These are phyloP conservation scores for Thyridium curvatum DNA, from an alignment of 2,329 filamentous ascomycete species.

Conservation along the genomic window DNA sequence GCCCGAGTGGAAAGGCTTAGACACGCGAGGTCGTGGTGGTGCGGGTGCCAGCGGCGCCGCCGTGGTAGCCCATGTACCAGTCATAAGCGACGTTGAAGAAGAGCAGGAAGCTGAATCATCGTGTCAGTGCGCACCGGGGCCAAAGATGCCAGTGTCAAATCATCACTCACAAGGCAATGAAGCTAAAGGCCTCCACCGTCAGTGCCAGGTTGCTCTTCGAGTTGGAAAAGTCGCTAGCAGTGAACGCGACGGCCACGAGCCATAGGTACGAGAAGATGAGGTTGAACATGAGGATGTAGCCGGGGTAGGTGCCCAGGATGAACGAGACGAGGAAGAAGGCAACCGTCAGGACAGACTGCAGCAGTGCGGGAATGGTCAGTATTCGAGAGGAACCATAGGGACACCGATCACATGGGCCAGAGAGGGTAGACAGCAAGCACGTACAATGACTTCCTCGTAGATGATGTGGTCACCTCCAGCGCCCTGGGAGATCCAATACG, in stretches of 20 bases:
- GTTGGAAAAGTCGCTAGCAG: constrained; percentile 19
- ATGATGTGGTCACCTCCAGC: constrained; percentile 16
- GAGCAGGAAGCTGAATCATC: constrained; percentile 19
- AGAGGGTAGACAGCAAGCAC: constrained; percentile 4
- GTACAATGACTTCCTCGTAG: constrained; percentile 24
- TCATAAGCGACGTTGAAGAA: constrained; percentile 24
- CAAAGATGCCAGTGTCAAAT: too few species aligned
- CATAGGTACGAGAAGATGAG: constrained; percentile 27
- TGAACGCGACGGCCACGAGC: constrained; percentile 23
- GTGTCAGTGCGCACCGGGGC: background rate
- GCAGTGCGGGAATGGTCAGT: background rate
- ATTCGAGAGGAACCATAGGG: too few species aligned
- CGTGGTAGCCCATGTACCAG: constrained; percentile 22
- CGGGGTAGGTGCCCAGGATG: constrained; percentile 16
- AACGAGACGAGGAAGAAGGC: constrained; percentile 23
- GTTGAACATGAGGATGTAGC: constrained; percentile 23
- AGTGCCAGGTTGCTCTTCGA: constrained; percentile 13
- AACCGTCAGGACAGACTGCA: constrained; percentile 22
- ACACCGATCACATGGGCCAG: too few species aligned
- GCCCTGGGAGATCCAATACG: constrained; percentile 18
- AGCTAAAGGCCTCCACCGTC: constrained; percentile 25
- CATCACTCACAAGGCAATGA: constrained; percentile 24
- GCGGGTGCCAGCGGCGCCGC: constrained; percentile 7
- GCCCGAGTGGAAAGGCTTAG: too few species aligned
- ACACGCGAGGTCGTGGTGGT: constrained; percentile 13